Base-by-base conservation (phyloP, 2,329 filamentous ascomycete genomes). In the Exserohilum rostratum region DNA sequence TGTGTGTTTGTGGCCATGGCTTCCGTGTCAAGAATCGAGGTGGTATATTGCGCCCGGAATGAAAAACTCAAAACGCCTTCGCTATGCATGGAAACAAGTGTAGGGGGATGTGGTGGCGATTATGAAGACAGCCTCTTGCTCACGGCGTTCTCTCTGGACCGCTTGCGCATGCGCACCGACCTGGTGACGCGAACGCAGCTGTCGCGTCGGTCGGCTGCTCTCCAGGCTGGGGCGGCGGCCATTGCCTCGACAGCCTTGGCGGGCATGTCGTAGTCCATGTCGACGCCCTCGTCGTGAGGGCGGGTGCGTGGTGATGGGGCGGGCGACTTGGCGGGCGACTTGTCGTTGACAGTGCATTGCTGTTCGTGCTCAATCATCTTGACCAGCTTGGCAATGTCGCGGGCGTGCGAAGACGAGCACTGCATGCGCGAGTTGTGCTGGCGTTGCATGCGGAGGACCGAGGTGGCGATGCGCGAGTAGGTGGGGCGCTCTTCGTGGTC, bases 361-460 rank as follows among this genome's bases (percentile, higher is more conserved):
- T 79, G 74, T 44, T 73, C 69, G 2, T 75, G 62, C 47, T 79
- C 69, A 72, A 80, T 79, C 53, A 72, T 72, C 54, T 74, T 63
- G 20, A 79, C 76, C 13, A 80, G 70, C 22, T 68, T 65, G 11
- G 75, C 71, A 39, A 80, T 76, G 61, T 79, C 77, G 20, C 70
- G 69, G 31, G 73, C 64, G 54, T 78, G 76, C 4, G 73, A 65
- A 3, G 70, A 50, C 51, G 66, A 70, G 71, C 76, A 79, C 46
- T 79, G 74, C 57, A 77, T 60, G 42, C 76, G 70, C 29, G 72
- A 71, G 62, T 71, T 76, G 20, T 68, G 62, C 58, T 80, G 78
- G 35, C 78, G 71, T 51, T 75, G 75, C 63, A 72, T 68, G 31
- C 78, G 67, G 20, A 76, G 65, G 38, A 73, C 61, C 3, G 74